Base-by-base conservation (phyloP, 768 basidiomycete species). In the Lactarius hengduanensis region DNA sequence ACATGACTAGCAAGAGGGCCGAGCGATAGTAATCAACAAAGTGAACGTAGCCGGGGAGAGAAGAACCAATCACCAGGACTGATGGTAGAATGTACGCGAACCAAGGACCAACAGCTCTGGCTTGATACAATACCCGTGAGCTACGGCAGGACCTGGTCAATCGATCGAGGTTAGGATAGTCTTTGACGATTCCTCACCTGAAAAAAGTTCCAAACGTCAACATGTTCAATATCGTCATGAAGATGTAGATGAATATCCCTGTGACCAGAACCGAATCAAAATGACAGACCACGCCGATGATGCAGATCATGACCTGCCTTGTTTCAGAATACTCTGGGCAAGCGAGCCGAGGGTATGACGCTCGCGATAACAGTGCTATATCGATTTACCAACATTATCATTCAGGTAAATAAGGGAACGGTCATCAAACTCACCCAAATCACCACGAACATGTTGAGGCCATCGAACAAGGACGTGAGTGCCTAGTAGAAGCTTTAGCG, bases 121-220 rank as follows among this genome's bases (percentile, higher is more conserved):
- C 32, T 32, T 32, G 32, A 32, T 32, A 32, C 32, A 32, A 32
- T 32, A 32, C 32, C 32, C 32, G 32, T 32, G 32, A 32, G 32
- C 32, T 32, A 32, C 6, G 32, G 32, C 32, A 32, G 32, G 34
- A 32, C 43, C 41, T 36, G 1, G 18, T 68, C 43, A 66, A 40
- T 30, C 28, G 36, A 34, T 36, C 22, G 30, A 15, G 32, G 6
- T 28, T 40, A 32, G 32, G 13, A n/a, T 30, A 16, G 26, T 38
- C 50, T 34, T 45, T 4, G 16, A 36, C 16, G 6, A 26, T 7
- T 28, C 7, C 69, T 32, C 40, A 66, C 68, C 58, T 57, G 57
- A 71, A 60, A 32, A 66, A 71, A 10, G 62, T 56, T 34, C 64
- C 69, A 26, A 70, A 62, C 16, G 70, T 70, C 40, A 71, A 40